Evolutionary conservation across 2,329 filamentous ascomycete genomes (phyloP).

Genomic region (Colletotrichum sp.): DNA sequence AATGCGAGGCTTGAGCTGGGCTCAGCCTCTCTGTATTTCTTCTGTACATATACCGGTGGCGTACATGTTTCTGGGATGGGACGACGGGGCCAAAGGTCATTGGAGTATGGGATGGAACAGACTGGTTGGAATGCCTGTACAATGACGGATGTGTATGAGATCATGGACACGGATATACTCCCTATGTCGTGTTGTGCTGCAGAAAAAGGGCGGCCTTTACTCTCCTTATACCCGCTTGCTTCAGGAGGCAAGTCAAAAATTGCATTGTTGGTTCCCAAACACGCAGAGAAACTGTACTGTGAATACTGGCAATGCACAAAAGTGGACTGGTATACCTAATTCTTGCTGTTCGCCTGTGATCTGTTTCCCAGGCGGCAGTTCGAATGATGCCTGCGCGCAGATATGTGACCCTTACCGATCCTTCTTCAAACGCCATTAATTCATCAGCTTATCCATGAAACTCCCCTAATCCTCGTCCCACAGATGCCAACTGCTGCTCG

Average conservation of each 20-base stretch:
- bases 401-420: neutral
- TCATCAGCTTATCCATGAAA: neutral
- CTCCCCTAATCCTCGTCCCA: constrained; percentile 13
- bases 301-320: neutral
- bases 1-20: neutral
- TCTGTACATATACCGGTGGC: neutral
- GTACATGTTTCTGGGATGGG: neutral
- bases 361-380: neutral
- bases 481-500: constrained; percentile 14
- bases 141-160: neutral
- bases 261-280: neutral
- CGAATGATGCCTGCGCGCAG: neutral
- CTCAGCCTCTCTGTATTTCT: neutral
- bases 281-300: neutral
- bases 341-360: neutral
- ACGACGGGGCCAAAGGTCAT: neutral
- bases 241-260: neutral
- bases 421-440: neutral
- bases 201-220: neutral
- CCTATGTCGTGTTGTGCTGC: neutral
- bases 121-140: neutral
- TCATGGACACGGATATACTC: neutral
- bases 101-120: neutral
- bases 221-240: constrained; percentile 13
- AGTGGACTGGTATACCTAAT: neutral